Evolutionary conservation across 306 rosid species (phyloP).

Genomic region (Pterocarpus macrocarpus): DNA sequence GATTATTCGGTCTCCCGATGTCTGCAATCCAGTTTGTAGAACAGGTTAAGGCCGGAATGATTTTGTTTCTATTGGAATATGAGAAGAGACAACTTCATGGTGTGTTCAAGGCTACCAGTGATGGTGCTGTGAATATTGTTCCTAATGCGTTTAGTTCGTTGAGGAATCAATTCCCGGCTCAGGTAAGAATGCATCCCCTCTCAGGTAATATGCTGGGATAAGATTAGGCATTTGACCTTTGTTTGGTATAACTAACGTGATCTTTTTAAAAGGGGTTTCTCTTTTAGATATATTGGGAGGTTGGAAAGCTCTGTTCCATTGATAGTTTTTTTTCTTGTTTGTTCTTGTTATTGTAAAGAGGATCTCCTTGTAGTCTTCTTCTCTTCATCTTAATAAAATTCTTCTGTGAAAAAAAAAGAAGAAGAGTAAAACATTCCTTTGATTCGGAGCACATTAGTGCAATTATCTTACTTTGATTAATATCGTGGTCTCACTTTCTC

Average conservation of each 20-base stretch:
- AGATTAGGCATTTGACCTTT: not conserved
- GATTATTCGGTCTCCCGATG: constrained; percentile 52
- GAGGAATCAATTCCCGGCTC: constrained; percentile 67
- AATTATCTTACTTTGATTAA: constrained; percentile 7
- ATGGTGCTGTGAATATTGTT: constrained; percentile 59
- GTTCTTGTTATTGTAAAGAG: not conserved
- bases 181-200: constrained; percentile 54
- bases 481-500: constrained; percentile 9
- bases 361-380: not conserved
- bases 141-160: constrained; percentile 55
- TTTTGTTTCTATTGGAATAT: constrained; percentile 68
- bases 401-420: not conserved
- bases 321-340: not conserved
- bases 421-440: constrained; percentile 23
- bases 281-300: not conserved
- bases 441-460: constrained; percentile 14
- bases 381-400: not conserved
- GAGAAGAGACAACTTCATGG: constrained; percentile 70
- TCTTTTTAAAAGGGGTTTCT: not conserved
- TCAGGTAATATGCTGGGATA: not conserved
- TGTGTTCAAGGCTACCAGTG: constrained; percentile 62
- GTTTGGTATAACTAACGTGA: not conserved
- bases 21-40: constrained; percentile 53
- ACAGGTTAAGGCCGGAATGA: constrained; percentile 63
- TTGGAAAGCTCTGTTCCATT: not conserved